phyloP scores from a whole-genome alignment of 106 monocot genomes.

The Platanthera guangdongensis region DNA sequence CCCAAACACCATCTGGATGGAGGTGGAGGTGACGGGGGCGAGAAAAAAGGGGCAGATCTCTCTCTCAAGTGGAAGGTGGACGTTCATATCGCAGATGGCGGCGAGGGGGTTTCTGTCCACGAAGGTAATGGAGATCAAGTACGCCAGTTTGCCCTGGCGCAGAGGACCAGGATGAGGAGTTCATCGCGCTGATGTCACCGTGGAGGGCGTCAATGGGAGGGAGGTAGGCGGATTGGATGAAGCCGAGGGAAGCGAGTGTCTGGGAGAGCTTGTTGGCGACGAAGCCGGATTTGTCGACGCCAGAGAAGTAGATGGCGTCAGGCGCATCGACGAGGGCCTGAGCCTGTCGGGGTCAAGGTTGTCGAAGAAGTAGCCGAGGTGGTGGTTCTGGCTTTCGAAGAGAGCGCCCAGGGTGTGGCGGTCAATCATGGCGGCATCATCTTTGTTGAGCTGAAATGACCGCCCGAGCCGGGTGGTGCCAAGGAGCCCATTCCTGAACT shows the following conservation, averaged over 20 bases:
- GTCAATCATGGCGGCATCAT: neutral
- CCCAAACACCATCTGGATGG: conserved; percentile 73
- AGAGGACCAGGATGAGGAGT: conserved; percentile 61
- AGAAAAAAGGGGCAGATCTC: conserved; percentile 78
- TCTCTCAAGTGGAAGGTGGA: conserved; percentile 53
- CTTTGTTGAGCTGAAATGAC: neutral
- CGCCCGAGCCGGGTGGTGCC: neutral
- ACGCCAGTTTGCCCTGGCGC: conserved; percentile 68
- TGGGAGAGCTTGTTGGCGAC: conserved; percentile 69
- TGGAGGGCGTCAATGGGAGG: conserved; percentile 79
- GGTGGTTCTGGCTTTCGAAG: no score
- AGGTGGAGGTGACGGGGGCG: conserved; percentile 67
- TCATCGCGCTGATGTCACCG: conserved; percentile 82
- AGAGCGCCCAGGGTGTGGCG: neutral
- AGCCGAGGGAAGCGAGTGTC: conserved; percentile 74
- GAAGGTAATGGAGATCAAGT: conserved; percentile 57
- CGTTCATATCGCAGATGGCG: conserved; percentile 44
- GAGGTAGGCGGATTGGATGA: conserved; percentile 53
- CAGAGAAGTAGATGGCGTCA: conserved; percentile 67
- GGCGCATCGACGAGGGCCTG: conserved; percentile 9
- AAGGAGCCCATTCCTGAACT: neutral
- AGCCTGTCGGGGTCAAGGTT: no score
- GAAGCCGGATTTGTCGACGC: conserved; percentile 77
- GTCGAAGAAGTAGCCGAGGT: no score
- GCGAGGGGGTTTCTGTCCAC: conserved; percentile 38